These are phyloP conservation scores for Ustanciosporium gigantosporum DNA, from an alignment of 1,284 basidiomycete genomes.

Conservation along the genomic window DNA sequence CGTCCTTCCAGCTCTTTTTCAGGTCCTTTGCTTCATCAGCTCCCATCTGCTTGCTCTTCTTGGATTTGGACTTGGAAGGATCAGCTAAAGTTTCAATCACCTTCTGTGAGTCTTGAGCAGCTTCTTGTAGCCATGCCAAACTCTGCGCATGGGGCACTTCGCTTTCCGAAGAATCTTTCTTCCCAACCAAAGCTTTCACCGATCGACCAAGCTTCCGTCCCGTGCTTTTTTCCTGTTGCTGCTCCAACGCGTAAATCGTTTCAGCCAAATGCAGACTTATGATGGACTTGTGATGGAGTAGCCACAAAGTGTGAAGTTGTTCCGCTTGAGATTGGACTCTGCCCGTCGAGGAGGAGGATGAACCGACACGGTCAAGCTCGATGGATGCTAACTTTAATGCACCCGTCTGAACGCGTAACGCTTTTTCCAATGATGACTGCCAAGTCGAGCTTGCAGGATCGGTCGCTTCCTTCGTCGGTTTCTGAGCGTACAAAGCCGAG, in stretches of 20 bases:
- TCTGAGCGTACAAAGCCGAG: constrained; percentile 40
- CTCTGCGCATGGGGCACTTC: neutral
- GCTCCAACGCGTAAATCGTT: constrained; percentile 45
- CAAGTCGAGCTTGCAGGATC: neutral
- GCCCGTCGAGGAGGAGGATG: neutral
- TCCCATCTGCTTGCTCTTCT: too few species aligned
- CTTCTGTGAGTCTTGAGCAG: neutral
- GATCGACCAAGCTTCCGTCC: too few species aligned
- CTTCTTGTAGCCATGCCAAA: neutral
- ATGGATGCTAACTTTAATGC: constrained; percentile 28
- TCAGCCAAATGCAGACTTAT: constrained; percentile 49
- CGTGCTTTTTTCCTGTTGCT: too few species aligned
- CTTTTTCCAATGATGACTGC: constrained; percentile 38
- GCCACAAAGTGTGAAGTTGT: constrained; percentile 40
- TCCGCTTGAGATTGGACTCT: neutral
- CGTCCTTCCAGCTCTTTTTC: too few species aligned
- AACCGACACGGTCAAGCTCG: constrained; percentile 20
- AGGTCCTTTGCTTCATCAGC: too few species aligned
- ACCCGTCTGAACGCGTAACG: constrained; percentile 40
- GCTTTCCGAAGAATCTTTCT: too few species aligned
- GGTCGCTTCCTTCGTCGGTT: neutral
- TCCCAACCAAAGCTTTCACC: too few species aligned
- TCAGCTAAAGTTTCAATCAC: too few species aligned
- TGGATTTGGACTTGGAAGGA: too few species aligned
- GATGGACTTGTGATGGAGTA: constrained; percentile 38